phyloP scores from a whole-genome alignment of 2,329 filamentous ascomycete species.

The Clarireedia hainanense region DNA sequence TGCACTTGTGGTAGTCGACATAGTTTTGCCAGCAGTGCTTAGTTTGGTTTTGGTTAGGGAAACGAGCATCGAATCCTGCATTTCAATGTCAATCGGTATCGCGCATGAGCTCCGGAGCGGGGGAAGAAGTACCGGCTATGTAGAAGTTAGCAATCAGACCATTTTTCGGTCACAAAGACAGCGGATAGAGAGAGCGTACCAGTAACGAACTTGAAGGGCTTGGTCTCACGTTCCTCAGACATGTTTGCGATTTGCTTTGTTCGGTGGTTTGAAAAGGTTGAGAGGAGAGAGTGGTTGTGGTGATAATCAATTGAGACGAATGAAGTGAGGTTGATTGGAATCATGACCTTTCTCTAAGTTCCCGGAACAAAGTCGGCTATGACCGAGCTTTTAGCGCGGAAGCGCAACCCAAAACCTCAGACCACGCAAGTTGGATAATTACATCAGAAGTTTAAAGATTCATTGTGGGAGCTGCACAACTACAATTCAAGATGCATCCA shows the following conservation, averaged over 20 bases:
- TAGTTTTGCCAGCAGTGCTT: slow-evolving; percentile 99
- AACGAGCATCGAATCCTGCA: slow-evolving; percentile 94
- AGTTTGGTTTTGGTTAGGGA: slow-evolving; percentile 96
- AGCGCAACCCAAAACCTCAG: slow-evolving; percentile 9
- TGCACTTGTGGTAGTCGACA: slow-evolving; percentile 99
- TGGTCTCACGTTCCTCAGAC: slow-evolving; percentile 91
- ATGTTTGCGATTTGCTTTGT: slow-evolving; percentile 53
- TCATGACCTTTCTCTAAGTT: slow-evolving; percentile 1
- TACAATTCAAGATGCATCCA: slow-evolving; percentile 31
- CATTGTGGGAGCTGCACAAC: slow-evolving; percentile 6
- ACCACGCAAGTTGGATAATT: slow-evolving; percentile 15
- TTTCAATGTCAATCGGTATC: slow-evolving; percentile 15
- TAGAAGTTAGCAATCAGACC: slow-evolving; percentile 33
- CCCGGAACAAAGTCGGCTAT: slow-evolving; percentile 29
- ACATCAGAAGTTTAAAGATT: slow-evolving; percentile 7
- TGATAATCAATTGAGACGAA: slow-evolving; percentile 28
- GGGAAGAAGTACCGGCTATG: slow-evolving; percentile 39
- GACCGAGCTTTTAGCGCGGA: slow-evolving; percentile 13
- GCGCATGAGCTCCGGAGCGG: neutral
- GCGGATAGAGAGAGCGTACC: slow-evolving; percentile 50
- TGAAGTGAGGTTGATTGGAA: slow-evolving; percentile 23
- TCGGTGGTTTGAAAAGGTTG: slow-evolving; percentile 24
- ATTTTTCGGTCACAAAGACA: slow-evolving; percentile 19
- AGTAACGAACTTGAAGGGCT: slow-evolving; percentile 99
- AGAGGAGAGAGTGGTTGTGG: slow-evolving; percentile 26